Evolutionary conservation across 768 basidiomycete genomes (phyloP).

Genomic region (Termitomyces sp.): DNA sequence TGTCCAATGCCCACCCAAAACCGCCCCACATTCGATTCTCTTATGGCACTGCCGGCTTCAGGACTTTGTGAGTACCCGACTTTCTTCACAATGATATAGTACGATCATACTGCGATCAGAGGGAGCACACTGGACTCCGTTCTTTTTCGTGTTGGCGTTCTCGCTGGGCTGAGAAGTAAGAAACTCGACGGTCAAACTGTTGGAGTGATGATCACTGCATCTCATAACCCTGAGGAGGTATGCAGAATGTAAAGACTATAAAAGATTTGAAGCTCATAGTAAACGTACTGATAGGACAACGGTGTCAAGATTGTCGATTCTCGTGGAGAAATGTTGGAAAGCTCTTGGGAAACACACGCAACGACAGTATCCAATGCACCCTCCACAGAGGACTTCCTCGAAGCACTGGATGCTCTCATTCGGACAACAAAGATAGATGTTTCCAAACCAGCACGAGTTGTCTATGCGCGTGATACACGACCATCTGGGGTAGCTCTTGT

Average conservation of each 20-base stretch:
- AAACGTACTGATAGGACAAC: constrained; percentile 67
- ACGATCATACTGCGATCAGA: constrained; percentile 30
- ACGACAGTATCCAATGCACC: constrained; percentile 82
- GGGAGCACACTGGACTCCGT: constrained; percentile 77
- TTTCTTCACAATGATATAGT: constrained; percentile 5
- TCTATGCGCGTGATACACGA: constrained; percentile 92
- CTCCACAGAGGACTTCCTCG: constrained; percentile 68
- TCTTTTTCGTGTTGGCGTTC: constrained; percentile 88
- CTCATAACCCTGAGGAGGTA: constrained; percentile 98
- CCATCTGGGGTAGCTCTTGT: constrained; percentile 79
- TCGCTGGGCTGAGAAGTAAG: constrained; percentile 89
- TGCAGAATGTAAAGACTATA: constrained; percentile 17
- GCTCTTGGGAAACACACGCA: constrained; percentile 87
- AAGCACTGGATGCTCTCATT: constrained; percentile 57
- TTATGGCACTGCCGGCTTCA: constrained; percentile 95
- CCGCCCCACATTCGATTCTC: constrained; percentile 65
- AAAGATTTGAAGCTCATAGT: constrained; percentile 4
- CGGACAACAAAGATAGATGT: constrained; percentile 69
- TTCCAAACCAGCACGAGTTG: constrained; percentile 70
- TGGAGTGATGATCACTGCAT: constrained; percentile 98
- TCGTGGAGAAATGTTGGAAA: constrained; percentile 93
- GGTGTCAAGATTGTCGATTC: constrained; percentile 99
- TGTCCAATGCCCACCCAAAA: constrained; percentile 65
- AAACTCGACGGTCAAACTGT: constrained; percentile 86
- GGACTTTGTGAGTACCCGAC: constrained; percentile 64